Conservation (phyloP, 1,139 yeast genomes). For the Candida sp. region DNA sequence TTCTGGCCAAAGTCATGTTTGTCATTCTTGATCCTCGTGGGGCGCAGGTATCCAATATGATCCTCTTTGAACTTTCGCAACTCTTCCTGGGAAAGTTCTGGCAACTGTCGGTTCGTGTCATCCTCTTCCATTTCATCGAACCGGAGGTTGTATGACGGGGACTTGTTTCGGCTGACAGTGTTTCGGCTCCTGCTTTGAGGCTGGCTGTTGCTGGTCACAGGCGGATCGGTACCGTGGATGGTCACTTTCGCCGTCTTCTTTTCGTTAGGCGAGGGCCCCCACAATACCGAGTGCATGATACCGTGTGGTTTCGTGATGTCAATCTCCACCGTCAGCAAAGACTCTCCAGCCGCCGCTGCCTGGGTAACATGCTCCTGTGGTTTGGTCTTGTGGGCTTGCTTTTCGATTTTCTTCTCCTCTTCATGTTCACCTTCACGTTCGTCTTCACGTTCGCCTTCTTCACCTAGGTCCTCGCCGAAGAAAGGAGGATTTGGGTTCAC, state of each 20-base stretch:
- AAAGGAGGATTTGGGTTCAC: slow-evolving; percentile 38
- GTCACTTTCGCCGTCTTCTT: slow-evolving; percentile 7
- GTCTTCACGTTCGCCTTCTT: slow-evolving; percentile 51
- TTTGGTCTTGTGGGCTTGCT: slow-evolving; percentile 89
- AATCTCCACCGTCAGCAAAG: slow-evolving; percentile 8
- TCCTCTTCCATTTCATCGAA: not conserved
- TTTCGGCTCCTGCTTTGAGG: not conserved
- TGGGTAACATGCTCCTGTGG: slow-evolving; percentile 77
- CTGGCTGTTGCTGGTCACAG: not conserved
- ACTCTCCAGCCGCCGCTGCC: slow-evolving; percentile 38
- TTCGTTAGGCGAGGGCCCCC: slow-evolving; percentile 13
- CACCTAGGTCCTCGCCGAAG: slow-evolving; percentile 52
- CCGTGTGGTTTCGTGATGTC: slow-evolving; percentile 12
- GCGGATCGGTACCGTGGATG: not conserved
- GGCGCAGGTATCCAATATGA: slow-evolving; percentile 15
- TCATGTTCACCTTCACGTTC: slow-evolving; percentile 44
- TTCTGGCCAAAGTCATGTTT: slow-evolving; percentile 10
- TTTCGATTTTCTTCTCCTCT: slow-evolving; percentile 93
- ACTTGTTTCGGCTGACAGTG: too few relatives aligned
- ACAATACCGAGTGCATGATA: slow-evolving; percentile 11
- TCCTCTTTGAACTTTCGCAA: slow-evolving; percentile 1
- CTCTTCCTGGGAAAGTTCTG: not conserved
- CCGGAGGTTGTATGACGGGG: not conserved
- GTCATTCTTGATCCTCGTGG: slow-evolving; percentile 11
- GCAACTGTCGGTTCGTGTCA: not conserved